These are phyloP conservation scores for Tulasnella sp. DNA, from an alignment of 768 basidiomycete genomes.

Conservation along the genomic window DNA sequence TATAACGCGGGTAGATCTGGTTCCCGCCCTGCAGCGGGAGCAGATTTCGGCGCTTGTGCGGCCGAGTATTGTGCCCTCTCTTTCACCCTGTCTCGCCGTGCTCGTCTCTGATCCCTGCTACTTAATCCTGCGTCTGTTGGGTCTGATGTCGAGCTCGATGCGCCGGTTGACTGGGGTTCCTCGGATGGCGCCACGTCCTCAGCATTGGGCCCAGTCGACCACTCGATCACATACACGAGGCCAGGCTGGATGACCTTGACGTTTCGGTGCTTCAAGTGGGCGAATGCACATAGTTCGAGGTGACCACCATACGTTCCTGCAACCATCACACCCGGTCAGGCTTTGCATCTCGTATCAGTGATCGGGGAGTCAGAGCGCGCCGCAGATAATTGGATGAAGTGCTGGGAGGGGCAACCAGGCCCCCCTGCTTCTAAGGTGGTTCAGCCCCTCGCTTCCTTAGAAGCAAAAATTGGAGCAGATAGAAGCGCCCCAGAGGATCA, in stretches of 20 bases:
- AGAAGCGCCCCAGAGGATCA: too few relatives aligned
- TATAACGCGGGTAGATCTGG: slow-evolving; percentile 1
- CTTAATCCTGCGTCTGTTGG: neutral
- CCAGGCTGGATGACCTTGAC: slow-evolving; percentile 92
- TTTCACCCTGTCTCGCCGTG: slow-evolving; percentile 4
- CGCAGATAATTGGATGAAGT: too few relatives aligned
- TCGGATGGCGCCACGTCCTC: neutral
- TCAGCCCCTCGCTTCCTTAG: too few relatives aligned
- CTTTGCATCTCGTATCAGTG: too few relatives aligned
- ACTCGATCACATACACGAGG: slow-evolving; percentile 82
- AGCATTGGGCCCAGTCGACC: slow-evolving; percentile 40
- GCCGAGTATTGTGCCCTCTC: neutral
- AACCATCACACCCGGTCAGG: neutral
- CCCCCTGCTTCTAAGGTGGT: too few relatives aligned
- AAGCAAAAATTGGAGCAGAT: too few relatives aligned
- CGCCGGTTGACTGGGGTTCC: slow-evolving; percentile 1
- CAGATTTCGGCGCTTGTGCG: neutral
- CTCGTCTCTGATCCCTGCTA: neutral
- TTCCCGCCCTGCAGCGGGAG: neutral
- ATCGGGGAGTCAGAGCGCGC: too few relatives aligned
- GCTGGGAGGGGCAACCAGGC: too few relatives aligned
- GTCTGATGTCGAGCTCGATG: neutral
- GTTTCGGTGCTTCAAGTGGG: slow-evolving; percentile 63
- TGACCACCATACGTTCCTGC: slow-evolving; percentile 85
- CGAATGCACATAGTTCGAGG: slow-evolving; percentile 86